These are phyloP conservation scores for Phyllosticta paracitricarpa DNA, from an alignment of 2,329 filamentous ascomycete species.

Conservation along the genomic window DNA sequence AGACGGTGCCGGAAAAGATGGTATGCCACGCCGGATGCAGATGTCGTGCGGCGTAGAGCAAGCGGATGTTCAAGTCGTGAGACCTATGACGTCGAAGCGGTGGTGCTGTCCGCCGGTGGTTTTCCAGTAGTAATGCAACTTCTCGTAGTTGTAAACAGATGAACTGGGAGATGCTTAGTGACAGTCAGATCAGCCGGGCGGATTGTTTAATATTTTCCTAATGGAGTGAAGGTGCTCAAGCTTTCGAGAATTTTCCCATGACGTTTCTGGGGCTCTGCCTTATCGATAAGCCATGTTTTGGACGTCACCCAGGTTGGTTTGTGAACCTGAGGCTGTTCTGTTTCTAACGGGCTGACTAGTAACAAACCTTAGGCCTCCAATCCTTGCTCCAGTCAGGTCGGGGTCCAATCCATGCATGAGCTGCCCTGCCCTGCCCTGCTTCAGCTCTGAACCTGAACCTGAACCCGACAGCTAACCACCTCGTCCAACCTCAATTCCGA, in stretches of 20 bases:
- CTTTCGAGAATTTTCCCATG: constrained; percentile 9
- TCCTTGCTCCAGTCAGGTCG: not conserved
- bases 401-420: not conserved
- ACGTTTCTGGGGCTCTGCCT: not conserved
- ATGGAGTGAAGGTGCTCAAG: constrained; percentile 7
- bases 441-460: not conserved
- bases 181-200: not conserved
- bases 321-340: too few species aligned
- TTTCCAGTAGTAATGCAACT: not conserved
- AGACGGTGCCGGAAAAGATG: not conserved
- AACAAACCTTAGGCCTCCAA: not conserved
- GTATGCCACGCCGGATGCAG: not conserved
- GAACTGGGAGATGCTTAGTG: not conserved
- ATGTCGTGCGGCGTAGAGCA: not conserved
- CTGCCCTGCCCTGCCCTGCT: not conserved
- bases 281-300: constrained; percentile 1
- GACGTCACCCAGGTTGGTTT: too few species aligned
- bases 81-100: not conserved
- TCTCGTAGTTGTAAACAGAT: too few species aligned
- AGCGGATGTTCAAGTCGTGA: not conserved
- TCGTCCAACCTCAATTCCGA: not conserved
- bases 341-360: not conserved
- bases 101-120: not conserved
- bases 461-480: not conserved
- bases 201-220: constrained; percentile 4